phyloP scores from a whole-genome alignment of 2,329 filamentous ascomycete genomes.

The Monosporascus sp. region DNA sequence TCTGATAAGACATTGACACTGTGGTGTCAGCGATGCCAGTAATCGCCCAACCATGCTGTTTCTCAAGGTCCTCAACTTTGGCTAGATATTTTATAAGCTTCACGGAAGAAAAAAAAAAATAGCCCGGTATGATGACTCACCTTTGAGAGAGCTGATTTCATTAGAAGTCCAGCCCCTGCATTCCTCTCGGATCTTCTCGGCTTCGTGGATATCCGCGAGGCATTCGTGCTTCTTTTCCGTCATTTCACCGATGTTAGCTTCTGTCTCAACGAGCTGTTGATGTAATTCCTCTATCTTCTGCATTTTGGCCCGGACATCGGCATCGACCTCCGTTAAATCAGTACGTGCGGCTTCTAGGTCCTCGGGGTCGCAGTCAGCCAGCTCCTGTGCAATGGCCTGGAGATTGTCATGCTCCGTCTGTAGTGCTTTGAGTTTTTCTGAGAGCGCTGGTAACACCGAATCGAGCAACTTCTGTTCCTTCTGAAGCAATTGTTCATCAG shows the following conservation, averaged over 20 bases:
- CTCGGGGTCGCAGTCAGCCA: conserved; percentile 74
- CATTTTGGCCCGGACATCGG: conserved; percentile 66
- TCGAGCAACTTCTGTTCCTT: conserved; percentile 66
- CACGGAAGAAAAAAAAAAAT: neutral
- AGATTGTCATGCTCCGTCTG: conserved; percentile 61
- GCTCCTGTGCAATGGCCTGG: conserved; percentile 65
- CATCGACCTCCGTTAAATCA: conserved; percentile 58
- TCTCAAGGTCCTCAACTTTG: conserved; percentile 61
- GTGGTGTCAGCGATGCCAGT: conserved; percentile 56
- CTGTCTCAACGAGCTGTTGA: conserved; percentile 61
- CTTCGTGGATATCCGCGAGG: conserved; percentile 69
- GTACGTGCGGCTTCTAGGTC: conserved; percentile 71
- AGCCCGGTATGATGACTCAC: conserved; percentile 37
- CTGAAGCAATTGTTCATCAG: conserved; percentile 62
- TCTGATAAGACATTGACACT: conserved; percentile 69
- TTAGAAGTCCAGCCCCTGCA: conserved; percentile 82
- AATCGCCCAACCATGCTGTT: conserved; percentile 66
- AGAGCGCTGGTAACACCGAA: conserved; percentile 59
- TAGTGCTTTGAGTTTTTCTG: conserved; percentile 56
- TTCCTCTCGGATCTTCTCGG: conserved; percentile 79
- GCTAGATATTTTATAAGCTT: conserved; percentile 44
- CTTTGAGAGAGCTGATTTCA: conserved; percentile 76
- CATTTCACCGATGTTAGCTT: conserved; percentile 56
- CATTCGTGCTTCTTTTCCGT: conserved; percentile 64
- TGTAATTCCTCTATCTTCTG: conserved; percentile 62